phyloP scores from a whole-genome alignment of 257 asterid species.

The Leonotis leonurus region DNA sequence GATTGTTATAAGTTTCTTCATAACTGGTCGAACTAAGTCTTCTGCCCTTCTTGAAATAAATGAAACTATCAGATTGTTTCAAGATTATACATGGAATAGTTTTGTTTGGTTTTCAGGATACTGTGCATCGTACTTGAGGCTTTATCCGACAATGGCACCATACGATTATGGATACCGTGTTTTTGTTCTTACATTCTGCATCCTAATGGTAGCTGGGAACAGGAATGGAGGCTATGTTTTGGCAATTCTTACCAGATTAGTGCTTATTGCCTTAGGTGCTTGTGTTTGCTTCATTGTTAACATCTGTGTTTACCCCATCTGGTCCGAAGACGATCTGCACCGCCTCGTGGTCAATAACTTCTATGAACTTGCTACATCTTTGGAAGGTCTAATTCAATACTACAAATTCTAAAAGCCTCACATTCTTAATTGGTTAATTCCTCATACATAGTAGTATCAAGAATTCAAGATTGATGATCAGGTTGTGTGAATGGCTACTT shows the following conservation, averaged over 20 bases:
- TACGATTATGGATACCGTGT: slow-evolving; percentile 79
- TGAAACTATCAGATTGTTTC: background rate
- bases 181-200: slow-evolving; percentile 64
- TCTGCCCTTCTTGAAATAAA: background rate
- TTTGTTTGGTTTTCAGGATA: slow-evolving; percentile 17
- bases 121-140: slow-evolving; percentile 44
- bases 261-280: slow-evolving; percentile 71
- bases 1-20: slow-evolving; percentile 39
- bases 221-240: slow-evolving; percentile 44
- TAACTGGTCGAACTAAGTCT: too few relatives aligned
- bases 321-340: slow-evolving; percentile 91
- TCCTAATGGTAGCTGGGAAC: slow-evolving; percentile 71
- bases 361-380: slow-evolving; percentile 52
- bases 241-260: slow-evolving; percentile 50
- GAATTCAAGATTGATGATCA: background rate
- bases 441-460: too few relatives aligned
- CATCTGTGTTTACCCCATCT: slow-evolving; percentile 63
- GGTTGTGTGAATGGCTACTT: slow-evolving; percentile 70
- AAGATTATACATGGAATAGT: background rate
- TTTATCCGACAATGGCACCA: slow-evolving; percentile 64
- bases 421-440: too few relatives aligned
- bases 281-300: slow-evolving; percentile 50
- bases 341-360: slow-evolving; percentile 60
- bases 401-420: too few relatives aligned
- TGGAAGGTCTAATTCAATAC: slow-evolving; percentile 48